Base-by-base conservation (phyloP, 2,329 filamentous ascomycete genomes). In the Penicillium expansum region DNA sequence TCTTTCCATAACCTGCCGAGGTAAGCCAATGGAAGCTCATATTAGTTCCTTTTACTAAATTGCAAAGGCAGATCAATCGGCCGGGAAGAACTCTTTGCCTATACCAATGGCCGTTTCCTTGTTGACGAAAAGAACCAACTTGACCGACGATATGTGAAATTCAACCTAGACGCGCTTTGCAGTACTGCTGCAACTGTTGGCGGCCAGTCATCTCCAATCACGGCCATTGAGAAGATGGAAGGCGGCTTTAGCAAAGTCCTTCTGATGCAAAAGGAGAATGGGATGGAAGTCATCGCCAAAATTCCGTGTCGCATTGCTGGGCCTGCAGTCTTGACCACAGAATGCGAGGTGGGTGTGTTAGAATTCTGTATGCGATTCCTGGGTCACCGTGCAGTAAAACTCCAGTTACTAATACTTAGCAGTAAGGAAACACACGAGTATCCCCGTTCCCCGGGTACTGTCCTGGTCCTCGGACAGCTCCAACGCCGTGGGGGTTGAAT, bases 401-500 rank as follows among this genome's bases (percentile, higher is more conserved):
- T 49, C 37, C 27, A 52, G n/a, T 49, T 57, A 18, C 45, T 49
- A 42, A 42, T 44, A 45, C 13, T 4, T 3, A 32, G 38, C 27
- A 68, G 67, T 69, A 0, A 57, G 54, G 20, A 60, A 32, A 44
- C 41, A 62, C 24, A 67, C 67, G 2, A 62, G 37, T 1, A 66
- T 71, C 18, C 65, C 68, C 11, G 60, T 68, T 18, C 69, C 66
- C 1, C 43, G 57, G n/a, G 65, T 71, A 16, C 52, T 67, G 33
- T 48, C 62, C 5, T 71, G 64, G 64, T 65, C 56, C 2, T 61
- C 62, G 4, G 44, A 68, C 24, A 35, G 37, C 6, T 39, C 52
- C 3, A 76, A 73, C 61, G 50, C 65, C 7, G 69, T 77, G n/a
- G 73, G 72, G 1, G 69, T 65, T 3, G 73, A 76, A 55, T 76